A percentile compares a stretch with the other conserved stretches of the same genome.
phyloP scores from a whole-genome alignment of 1,284 basidiomycete species.

The Ganoderma multipileum region DNA sequence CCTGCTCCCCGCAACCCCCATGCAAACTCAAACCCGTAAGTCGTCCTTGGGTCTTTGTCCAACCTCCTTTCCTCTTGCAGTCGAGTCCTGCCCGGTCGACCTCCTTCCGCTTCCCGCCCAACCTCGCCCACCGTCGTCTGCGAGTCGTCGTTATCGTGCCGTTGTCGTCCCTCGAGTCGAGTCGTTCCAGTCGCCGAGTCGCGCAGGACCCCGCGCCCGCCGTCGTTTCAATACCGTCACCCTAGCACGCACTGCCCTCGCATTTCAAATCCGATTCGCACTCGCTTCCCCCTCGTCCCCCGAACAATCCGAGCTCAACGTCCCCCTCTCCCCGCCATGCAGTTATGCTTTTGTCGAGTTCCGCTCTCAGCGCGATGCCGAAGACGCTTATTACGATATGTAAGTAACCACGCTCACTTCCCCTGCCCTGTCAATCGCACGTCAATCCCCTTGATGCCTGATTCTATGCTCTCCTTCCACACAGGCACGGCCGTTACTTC shows the following conservation, averaged over 20 bases:
- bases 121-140: not conserved
- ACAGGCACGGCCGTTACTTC: constrained; percentile 84
- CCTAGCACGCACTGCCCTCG: constrained; percentile 15
- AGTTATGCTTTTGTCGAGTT: constrained; percentile 95
- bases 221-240: constrained; percentile 4
- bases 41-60: constrained; percentile 40
- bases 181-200: constrained; percentile 8
- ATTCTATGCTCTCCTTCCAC: constrained; percentile 7
- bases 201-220: not conserved
- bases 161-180: not conserved
- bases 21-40: constrained; percentile 80
- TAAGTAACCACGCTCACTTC: constrained; percentile 47
- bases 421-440: not conserved
- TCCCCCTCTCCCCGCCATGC: constrained; percentile 50
- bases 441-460: constrained; percentile 14
- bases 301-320: constrained; percentile 70
- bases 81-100: constrained; percentile 20
- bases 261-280: constrained; percentile 33
- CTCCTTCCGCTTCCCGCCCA: constrained; percentile 4
- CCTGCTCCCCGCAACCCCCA: constrained; percentile 83
- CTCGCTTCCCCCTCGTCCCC: constrained; percentile 32
- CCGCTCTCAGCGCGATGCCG: constrained; percentile 82
- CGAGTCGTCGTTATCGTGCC: constrained; percentile 9
- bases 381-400: constrained; percentile 93
- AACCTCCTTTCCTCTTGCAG: constrained; percentile 35